A percentile compares a stretch with the other conserved stretches of the same genome.
Conservation (phyloP, 2,329 filamentous ascomycete species). For the Verticillium nonalfalfae region DNA sequence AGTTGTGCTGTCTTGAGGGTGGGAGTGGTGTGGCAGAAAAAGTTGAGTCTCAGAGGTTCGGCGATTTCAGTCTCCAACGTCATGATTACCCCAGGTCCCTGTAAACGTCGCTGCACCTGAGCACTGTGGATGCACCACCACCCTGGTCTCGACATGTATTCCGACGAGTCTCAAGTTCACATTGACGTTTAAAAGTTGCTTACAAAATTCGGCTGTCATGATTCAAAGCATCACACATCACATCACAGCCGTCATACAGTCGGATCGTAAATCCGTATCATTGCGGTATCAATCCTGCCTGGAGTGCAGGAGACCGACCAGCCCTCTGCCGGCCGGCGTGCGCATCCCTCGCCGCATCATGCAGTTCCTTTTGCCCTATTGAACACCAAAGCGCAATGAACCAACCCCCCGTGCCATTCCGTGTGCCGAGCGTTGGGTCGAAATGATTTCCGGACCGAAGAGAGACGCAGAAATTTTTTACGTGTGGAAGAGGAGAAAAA, state of each 20-base stretch:
- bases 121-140: background rate
- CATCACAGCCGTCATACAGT: background rate
- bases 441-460: conserved; percentile 9
- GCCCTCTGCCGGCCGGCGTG: conserved; percentile 21
- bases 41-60: background rate
- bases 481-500: conserved; percentile 2
- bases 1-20: background rate
- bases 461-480: conserved; percentile 1
- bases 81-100: conserved; percentile 1
- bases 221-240: background rate
- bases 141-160: too few relatives aligned
- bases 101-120: background rate
- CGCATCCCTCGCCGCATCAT: conserved; percentile 32
- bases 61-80: background rate
- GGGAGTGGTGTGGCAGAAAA: background rate
- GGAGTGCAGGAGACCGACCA: conserved; percentile 37
- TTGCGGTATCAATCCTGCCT: conserved; percentile 16
- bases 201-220: too few relatives aligned
- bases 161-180: too few relatives aligned
- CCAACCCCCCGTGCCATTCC: conserved; percentile 24
- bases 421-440: conserved; percentile 6
- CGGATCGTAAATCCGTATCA: conserved; percentile 11
- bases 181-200: too few relatives aligned
- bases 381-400: conserved; percentile 48
- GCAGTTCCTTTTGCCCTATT: conserved; percentile 42